phyloP scores from a whole-genome alignment of 2,329 filamentous ascomycete species.

The Pestalotiopsis sp. region DNA sequence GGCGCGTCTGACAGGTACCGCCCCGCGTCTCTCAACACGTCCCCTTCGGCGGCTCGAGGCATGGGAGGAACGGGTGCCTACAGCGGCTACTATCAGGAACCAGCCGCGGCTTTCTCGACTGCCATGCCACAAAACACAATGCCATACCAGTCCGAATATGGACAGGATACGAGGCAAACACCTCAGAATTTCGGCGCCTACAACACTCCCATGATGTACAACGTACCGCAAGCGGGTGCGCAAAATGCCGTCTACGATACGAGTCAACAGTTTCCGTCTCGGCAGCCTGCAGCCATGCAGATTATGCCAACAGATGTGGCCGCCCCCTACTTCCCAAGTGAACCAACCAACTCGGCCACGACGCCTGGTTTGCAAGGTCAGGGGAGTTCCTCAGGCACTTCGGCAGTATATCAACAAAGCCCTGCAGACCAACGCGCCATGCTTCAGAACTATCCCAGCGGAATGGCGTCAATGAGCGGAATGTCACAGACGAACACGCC shows the following conservation, averaged over 20 bases:
- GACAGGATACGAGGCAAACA: constrained; percentile 60
- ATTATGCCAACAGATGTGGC: constrained; percentile 69
- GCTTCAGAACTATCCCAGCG: constrained; percentile 54
- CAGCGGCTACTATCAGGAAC: constrained; percentile 62
- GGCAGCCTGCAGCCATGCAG: constrained; percentile 77
- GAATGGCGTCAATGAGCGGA: constrained; percentile 48
- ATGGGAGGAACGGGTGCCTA: constrained; percentile 61
- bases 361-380: constrained; percentile 56
- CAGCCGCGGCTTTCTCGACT: constrained; percentile 51
- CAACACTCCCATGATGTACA: constrained; percentile 77
- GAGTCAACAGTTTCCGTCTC: constrained; percentile 73
- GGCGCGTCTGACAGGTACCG: constrained; percentile 54
- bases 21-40: constrained; percentile 51
- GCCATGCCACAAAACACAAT: constrained; percentile 59
- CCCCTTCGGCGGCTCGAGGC: constrained; percentile 48
- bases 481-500: constrained; percentile 46
- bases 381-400: constrained; percentile 48
- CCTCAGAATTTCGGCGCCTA: constrained; percentile 57
- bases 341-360: constrained; percentile 63
- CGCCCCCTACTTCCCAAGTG: constrained; percentile 75
- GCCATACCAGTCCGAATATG: constrained; percentile 64
- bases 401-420: constrained; percentile 69
- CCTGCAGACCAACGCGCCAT: constrained; percentile 57
- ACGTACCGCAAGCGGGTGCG: constrained; percentile 65
- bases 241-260: constrained; percentile 74